Percentiles rank a stretch among this genome's conserved stretches.
Conservation (phyloP, 257 asterid genomes). For the Fraxinus quadrangulata region DNA sequence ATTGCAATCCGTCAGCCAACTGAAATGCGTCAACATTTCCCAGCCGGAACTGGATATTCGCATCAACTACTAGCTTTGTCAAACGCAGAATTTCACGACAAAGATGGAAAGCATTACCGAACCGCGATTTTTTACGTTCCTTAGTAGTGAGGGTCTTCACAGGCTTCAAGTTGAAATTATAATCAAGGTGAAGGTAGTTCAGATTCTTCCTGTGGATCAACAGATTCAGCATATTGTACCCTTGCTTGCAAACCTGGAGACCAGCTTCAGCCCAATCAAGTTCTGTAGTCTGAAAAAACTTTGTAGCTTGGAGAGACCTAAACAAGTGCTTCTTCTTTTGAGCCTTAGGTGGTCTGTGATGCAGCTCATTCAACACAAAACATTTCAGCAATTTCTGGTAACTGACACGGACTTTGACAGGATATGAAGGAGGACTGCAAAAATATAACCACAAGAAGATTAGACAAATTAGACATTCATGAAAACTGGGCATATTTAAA, state of each 20-base stretch:
- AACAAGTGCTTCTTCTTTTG: slow-evolving; percentile 97
- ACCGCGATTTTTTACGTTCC: slow-evolving; percentile 95
- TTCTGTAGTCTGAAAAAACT: slow-evolving; percentile 95
- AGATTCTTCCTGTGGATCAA: slow-evolving; percentile 93
- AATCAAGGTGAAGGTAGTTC: slow-evolving; percentile 96
- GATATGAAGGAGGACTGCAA: slow-evolving; percentile 92
- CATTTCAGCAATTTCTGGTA: slow-evolving; percentile 96
- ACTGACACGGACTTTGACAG: slow-evolving; percentile 99
- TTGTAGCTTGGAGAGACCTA: slow-evolving; percentile 94
- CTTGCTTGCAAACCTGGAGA: slow-evolving; percentile 99
- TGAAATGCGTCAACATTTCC: slow-evolving; percentile 99
- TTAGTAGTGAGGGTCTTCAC: slow-evolving; percentile 98
- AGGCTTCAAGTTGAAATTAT: slow-evolving; percentile 94
- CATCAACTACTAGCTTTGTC: slow-evolving; percentile 98
- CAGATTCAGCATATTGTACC: slow-evolving; percentile 94
- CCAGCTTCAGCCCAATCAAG: slow-evolving; percentile 99
- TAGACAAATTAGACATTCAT: not conserved
- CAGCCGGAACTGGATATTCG: slow-evolving; percentile 94
- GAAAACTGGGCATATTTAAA: not conserved
- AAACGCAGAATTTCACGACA: slow-evolving; percentile 96
- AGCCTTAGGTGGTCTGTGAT: slow-evolving; percentile 99
- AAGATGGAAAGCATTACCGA: slow-evolving; percentile 98
- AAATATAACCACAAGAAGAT: slow-evolving; percentile 16
- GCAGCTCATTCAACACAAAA: slow-evolving; percentile 94
- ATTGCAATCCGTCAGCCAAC: slow-evolving; percentile 98